Evolutionary conservation across 2,329 filamentous ascomycete species (phyloP), one percentile per base, ranked within the genome.

Genomic region (Stemphylium beticola): DNA sequence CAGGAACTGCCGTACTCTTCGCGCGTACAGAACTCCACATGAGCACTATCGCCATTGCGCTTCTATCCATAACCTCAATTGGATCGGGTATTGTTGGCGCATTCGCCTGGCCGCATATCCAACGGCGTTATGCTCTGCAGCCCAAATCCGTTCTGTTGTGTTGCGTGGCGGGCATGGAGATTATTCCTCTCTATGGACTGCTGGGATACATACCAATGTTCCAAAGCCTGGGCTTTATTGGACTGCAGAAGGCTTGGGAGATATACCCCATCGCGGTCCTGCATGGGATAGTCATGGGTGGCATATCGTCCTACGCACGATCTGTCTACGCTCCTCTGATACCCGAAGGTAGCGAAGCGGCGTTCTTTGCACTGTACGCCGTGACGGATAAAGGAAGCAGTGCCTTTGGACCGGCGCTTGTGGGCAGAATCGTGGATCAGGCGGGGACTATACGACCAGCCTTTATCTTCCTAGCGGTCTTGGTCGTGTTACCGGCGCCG

Each of bases 341-440:
- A 46, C 93, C 93, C 0, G 91, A 92, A 0, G 93, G 93, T 6
- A 93, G 89, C 14, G 93, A 98, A 76, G 92, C 93, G 0, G 92
- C 93, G 0, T 97, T 98, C 69, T 97, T 95, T 71, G 92, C 93
- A 0, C 81, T 97, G 1, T 97, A 96, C 72, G 93, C 93, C 36
- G 96, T 97, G 55, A 97, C 93, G 1, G 93, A 98, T 74, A 98
- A 97, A 75, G 92, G 92, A 0, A 95, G 90, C 17, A 95, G 90
- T 69, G 84, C 96, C 2, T 93, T 97, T 71, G 93, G 93, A 0
- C 93, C 93, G 0, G 89, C 91, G 0, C 91, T 98, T 64, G 93
- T 97, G 0, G 93, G 92, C 0, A 84, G 85, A 26, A 96, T 97
- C 57, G 95, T 96, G 8, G 92, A 96, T 71, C 83, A 66, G 2